phyloP scores from a whole-genome alignment of 768 basidiomycete genomes.

The Polyporus arcularius region DNA sequence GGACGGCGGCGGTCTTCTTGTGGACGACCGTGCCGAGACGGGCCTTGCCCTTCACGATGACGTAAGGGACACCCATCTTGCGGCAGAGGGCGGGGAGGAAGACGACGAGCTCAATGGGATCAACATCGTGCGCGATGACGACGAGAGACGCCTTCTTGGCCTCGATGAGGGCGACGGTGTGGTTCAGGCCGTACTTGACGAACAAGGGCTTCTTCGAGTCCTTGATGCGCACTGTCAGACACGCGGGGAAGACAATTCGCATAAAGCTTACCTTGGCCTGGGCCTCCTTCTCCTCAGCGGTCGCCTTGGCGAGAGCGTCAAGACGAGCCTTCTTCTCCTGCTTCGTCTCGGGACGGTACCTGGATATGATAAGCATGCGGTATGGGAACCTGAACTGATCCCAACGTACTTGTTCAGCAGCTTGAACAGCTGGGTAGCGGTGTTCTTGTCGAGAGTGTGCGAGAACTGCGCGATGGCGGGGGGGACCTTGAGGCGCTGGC shows the following conservation, averaged over 20 bases:
- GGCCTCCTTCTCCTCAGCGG: conserved; percentile 78
- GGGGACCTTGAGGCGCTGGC: conserved; percentile 97
- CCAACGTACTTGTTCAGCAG: conserved; percentile 81
- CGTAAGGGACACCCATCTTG: conserved; percentile 99
- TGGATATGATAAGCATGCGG: conserved; percentile 4
- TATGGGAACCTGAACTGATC: neutral
- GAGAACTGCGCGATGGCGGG: conserved; percentile 98
- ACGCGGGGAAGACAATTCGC: too few species aligned
- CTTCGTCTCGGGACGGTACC: conserved; percentile 89
- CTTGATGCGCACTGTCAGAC: conserved; percentile 32
- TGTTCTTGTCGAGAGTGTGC: conserved; percentile 99
- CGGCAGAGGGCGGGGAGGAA: conserved; percentile 98
- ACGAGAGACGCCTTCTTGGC: conserved; percentile 97
- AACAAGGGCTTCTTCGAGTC: conserved; percentile 94
- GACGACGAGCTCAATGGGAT: conserved; percentile 98
- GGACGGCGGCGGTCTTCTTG: conserved; percentile 96
- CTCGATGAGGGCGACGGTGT: conserved; percentile 92
- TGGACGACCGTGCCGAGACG: conserved; percentile 97
- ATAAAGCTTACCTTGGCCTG: conserved; percentile 44
- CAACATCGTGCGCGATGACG: conserved; percentile 96
- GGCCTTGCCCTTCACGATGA: conserved; percentile 97
- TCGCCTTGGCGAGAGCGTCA: conserved; percentile 69
- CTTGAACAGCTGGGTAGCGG: conserved; percentile 97
- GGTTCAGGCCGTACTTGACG: conserved; percentile 97
- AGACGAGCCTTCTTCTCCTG: conserved; percentile 97